Base-by-base conservation (phyloP, 148 eudicot species). In the Rhododendron williamsianum region DNA sequence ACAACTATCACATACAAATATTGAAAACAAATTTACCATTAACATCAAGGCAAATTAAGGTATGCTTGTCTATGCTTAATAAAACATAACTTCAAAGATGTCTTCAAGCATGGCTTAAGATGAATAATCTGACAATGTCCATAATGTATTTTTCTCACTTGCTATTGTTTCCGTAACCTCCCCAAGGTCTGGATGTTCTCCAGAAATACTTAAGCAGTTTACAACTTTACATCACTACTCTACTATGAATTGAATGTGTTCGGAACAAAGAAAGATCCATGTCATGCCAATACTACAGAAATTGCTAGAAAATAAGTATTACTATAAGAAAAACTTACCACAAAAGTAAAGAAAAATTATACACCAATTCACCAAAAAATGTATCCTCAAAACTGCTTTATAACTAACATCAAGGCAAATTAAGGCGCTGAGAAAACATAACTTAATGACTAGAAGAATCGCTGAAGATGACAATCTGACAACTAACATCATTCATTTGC, bases 51-150 rank as follows among this genome's bases (percentile, higher is more conserved):
- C 23, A 52, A 35, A 21, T 4, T 36, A 52, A n/a, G 23, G 13
- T 15, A 25, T 11, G 25, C 48, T 52, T 33, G 78, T 35, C 51
- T 33, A 54, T n/a, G 48, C 67, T 73, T 73, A 18, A 74, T 27
- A 83, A 51, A 49, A 43, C 56, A 82, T 15, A 83, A 82, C 19
- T 43, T 43, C 58, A 46, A 65, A 82, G 58, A 45, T 65, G 49
- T 82, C 76, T 18, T 43, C 54, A 45, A 27, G 58, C 36, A 72
- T 30, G 78, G 65, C 63, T 49, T 6, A 51, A 52, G 48, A 27
- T 25, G 76, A 49, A 30, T 15, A 49, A 33, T 73, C 41, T 11
- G 41, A 8, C 38, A 84, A 49, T 51, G 35, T 21, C 11, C 80
- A 49, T 73, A 19, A 71, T 45, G 30, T 83, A 25, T 16, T 4